A percentile compares a stretch with the other conserved stretches of the same genome.
These are phyloP conservation scores for Piromyces finnis DNA, from an alignment of 192 early-diverging fungal species.

Conservation along the genomic window DNA sequence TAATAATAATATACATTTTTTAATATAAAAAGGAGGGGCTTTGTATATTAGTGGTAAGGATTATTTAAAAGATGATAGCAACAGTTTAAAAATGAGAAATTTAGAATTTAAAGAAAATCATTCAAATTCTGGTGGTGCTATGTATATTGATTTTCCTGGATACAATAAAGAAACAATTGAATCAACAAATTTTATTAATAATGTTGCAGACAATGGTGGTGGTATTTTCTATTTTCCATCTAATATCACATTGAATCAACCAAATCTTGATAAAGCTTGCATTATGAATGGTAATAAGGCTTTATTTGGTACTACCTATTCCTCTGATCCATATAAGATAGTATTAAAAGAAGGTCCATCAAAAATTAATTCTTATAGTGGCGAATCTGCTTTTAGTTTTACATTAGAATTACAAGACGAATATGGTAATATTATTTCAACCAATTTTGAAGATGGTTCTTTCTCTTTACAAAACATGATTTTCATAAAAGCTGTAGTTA, in stretches of 20 bases:
- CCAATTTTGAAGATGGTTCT: not conserved
- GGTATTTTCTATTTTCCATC: not conserved
- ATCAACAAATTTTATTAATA: not conserved
- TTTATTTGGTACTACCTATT: not conserved
- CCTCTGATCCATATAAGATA: not conserved
- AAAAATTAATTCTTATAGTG: not conserved
- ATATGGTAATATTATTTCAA: not conserved
- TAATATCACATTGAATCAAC: not conserved
- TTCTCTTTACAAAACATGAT: not conserved
- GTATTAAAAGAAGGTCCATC: not conserved
- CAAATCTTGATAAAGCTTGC: not conserved
- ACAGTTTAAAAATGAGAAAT: not conserved
- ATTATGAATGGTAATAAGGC: not conserved
- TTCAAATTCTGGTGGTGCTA: not conserved
- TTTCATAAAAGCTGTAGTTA: not conserved
- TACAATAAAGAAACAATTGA: not conserved
- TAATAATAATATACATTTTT: too few relatives aligned
- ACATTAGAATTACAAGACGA: not conserved
- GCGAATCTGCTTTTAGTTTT: not conserved
- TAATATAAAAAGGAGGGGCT: not conserved
- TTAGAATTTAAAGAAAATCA: not conserved
- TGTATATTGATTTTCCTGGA: not conserved
- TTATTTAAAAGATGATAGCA: not conserved
- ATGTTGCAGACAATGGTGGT: not conserved
- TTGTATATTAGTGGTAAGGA: not conserved